phyloP scores from a whole-genome alignment of 805 yeast genomes.

The Sugiyamaella qingdaonensis region DNA sequence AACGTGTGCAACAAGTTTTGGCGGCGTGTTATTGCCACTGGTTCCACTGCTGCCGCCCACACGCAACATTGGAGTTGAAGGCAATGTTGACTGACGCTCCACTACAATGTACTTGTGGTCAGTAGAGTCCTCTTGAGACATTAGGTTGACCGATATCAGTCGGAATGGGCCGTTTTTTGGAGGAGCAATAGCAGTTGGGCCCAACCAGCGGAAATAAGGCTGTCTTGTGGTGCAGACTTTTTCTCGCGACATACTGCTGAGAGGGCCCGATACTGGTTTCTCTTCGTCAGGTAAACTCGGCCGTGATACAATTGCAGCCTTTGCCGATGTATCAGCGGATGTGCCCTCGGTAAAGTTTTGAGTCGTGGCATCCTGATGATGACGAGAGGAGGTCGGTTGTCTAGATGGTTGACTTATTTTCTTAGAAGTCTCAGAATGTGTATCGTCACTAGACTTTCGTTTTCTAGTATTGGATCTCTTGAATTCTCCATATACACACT shows the following conservation, averaged over 20 bases:
- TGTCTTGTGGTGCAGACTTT: constrained; percentile 19
- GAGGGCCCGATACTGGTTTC: neutral
- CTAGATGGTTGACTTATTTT: no score
- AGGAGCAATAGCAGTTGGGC: constrained; percentile 31
- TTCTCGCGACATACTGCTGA: neutral
- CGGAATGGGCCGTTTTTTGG: constrained; percentile 26
- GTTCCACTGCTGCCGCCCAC: neutral
- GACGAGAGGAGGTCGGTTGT: no score
- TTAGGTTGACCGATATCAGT: constrained; percentile 26
- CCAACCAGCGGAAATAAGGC: constrained; percentile 31
- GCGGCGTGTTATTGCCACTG: no score
- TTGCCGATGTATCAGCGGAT: neutral
- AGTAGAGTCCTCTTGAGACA: constrained; percentile 14
- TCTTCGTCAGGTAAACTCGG: neutral
- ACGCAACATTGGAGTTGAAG: neutral
- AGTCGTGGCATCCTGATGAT: no score
- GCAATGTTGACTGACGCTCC: constrained; percentile 12
- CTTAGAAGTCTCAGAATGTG: no score
- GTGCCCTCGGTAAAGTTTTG: neutral
- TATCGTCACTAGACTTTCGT: neutral
- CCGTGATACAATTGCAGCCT: neutral
- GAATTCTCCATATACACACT: constrained; percentile 19
- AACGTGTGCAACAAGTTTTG: neutral
- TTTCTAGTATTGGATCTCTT: neutral
- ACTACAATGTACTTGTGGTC: constrained; percentile 12